Base-by-base conservation (phyloP, 129 eudicot species). In the Flaveria trinervia region DNA sequence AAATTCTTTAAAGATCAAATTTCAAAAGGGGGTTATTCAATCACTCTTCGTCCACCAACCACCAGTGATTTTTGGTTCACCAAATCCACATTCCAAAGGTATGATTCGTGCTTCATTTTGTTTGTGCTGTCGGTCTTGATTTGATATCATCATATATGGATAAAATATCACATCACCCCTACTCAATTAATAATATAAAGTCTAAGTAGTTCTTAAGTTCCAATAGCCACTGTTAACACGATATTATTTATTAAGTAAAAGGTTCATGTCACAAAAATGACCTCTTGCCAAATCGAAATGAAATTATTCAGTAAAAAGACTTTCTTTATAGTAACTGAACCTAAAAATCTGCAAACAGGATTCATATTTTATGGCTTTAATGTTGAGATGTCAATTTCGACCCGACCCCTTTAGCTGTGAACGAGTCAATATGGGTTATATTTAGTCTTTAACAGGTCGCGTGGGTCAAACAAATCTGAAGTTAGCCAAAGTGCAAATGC, bases 11-110 rank as follows among this genome's bases (percentile, higher is more conserved):
- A 94, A 85, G 97, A 91, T 86, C 96, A 94, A 84, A 89, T 94
- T 76, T 84, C 93, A 0, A 94, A 87, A 86, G 99, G 99, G 25
- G 99, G 99, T 68, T 94, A 94, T 79, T 94, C 99, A 26, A 88
- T 94, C 65, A 87, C 92, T 70, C 96, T 94, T 56, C 91, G 93
- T 28, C 96, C 96, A 10, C 92, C 94, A 22, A 64, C 72, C 16
- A 55, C 86, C 62, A 80, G 68, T 61, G 81, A 87, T 61, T 81
- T 81, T 66, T 94, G 98, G 96, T 93, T 91, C 86, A 91, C 97
- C 57, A 91, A 91, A 79, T 85, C 85, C 85, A 93, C 97, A 30
- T 86, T 93, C 72, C 98, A 86, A 74, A 91, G 98, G 98, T 93
- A 85, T 70, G 18, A 15, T 44, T 66, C 4, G 8, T 15, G 60